Percentiles rank a stretch among this genome's conserved stretches.
These are phyloP conservation scores for Kockovaella imperatae DNA, from an alignment of 768 basidiomycete genomes.

Conservation along the genomic window DNA sequence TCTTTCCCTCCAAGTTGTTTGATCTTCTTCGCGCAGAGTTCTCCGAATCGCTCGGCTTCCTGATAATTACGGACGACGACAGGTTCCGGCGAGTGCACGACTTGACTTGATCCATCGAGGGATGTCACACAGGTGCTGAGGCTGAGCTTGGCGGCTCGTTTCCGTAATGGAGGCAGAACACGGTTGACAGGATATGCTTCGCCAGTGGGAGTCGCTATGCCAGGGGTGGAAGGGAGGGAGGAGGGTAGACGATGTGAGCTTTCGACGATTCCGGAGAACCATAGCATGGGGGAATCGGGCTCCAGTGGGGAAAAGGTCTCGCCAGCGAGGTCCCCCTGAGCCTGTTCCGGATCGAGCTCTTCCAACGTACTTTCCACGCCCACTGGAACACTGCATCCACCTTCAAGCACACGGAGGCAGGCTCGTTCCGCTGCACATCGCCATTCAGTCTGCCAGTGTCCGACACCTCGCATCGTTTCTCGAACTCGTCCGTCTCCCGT, in stretches of 20 bases:
- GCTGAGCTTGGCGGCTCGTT: slow-evolving; percentile 48
- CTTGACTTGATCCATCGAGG: slow-evolving; percentile 63
- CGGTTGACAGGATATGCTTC: slow-evolving; percentile 3
- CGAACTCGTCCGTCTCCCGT: slow-evolving; percentile 56
- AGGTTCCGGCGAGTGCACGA: slow-evolving; percentile 57
- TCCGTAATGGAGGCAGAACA: slow-evolving; percentile 7
- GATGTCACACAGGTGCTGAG: slow-evolving; percentile 79
- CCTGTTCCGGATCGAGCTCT: slow-evolving; percentile 43
- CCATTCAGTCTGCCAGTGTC: slow-evolving; percentile 71
- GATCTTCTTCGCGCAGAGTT: slow-evolving; percentile 57
- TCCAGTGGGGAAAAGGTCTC: slow-evolving; percentile 3
- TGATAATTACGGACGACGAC: slow-evolving; percentile 50
- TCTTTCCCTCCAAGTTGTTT: slow-evolving; percentile 63
- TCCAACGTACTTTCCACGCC: slow-evolving; percentile 58
- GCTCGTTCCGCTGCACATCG: slow-evolving; percentile 75
- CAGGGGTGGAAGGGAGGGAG: slow-evolving; percentile 4
- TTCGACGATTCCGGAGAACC: slow-evolving; percentile 19
- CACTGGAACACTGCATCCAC: slow-evolving; percentile 95
- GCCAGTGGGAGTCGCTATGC: slow-evolving; percentile 1
- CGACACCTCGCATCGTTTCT: slow-evolving; percentile 60
- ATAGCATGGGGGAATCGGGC: slow-evolving; percentile 27
- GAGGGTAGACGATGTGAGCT: background rate
- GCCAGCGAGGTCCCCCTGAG: slow-evolving; percentile 7
- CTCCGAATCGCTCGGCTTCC: slow-evolving; percentile 66
- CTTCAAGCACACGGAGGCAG: slow-evolving; percentile 80